Percentiles rank a stretch among this genome's conserved stretches.
These are phyloP conservation scores for Calonectria montana DNA, from an alignment of 2,329 filamentous ascomycete genomes.

Conservation along the genomic window DNA sequence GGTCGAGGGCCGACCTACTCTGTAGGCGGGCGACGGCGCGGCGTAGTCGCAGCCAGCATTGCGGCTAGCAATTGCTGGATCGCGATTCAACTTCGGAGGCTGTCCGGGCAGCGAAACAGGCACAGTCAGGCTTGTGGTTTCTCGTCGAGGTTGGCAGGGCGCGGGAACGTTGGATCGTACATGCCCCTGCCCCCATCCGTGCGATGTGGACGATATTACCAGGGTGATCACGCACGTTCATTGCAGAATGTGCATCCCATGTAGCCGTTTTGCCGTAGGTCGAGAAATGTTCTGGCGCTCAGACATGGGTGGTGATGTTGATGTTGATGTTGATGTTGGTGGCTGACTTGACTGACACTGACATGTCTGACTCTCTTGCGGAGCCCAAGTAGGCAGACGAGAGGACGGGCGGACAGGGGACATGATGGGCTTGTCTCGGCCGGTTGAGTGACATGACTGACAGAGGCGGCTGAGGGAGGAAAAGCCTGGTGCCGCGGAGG, in stretches of 20 bases:
- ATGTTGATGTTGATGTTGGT: conserved; percentile 18
- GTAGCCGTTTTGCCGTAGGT: background rate
- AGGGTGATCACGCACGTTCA: background rate
- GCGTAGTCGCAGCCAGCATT: background rate
- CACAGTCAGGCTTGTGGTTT: background rate
- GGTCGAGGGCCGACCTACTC: background rate
- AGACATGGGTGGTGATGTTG: conserved; percentile 8
- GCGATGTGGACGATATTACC: background rate
- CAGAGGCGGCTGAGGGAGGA: background rate
- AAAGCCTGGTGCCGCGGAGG: conserved; percentile 1
- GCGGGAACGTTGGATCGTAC: conserved; percentile 12
- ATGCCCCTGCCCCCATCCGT: background rate
- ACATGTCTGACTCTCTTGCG: conserved; percentile 2
- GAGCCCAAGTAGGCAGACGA: background rate
- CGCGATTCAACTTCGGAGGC: conserved; percentile 15
- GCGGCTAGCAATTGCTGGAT: conserved; percentile 6
- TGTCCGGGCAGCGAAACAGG: conserved; percentile 8
- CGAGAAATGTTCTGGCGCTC: background rate
- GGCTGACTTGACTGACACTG: conserved; percentile 1
- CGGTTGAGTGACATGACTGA: background rate
- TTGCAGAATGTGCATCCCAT: background rate
- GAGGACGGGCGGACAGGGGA: background rate
- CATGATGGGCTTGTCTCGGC: background rate
- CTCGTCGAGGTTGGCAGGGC: background rate
- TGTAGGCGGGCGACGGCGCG: background rate